Base-by-base conservation (phyloP, 1,139 yeast species). In the Yamadazyma taylorii region DNA sequence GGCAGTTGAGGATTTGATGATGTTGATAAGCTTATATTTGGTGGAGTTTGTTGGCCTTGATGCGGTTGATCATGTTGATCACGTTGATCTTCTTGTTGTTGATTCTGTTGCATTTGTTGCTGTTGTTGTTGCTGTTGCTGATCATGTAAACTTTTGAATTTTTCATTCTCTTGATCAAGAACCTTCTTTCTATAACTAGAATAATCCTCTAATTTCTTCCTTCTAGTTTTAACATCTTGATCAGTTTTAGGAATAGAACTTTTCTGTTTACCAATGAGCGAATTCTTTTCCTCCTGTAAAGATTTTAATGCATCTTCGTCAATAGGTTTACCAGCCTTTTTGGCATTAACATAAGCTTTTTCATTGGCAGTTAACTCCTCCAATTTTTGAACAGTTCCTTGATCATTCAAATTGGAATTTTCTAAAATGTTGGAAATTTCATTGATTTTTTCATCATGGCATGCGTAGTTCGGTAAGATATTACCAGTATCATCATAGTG, bases 401-500 rank as follows among this genome's bases (percentile, higher is more conserved):
- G 55, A 47, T 70, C 76, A 44, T 57, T 60, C 44, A 71, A 56
- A 53, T 69, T 68, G 21, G 73, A 63, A 40, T 62, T 69, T 60
- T 56, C 77, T 53, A 55, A 76, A 60, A 61, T 77, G 53, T 55
- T 58, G 48, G 61, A 69, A 33, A 64, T 69, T 51, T 60, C 74
- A 51, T 59, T 58, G 40, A 69, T 69, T 44, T 69, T 69, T 32
- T 72, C 78, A 39, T 69, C 75, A 17, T 66, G 69, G 41, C 75
- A 69, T n/a, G 77, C 71, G 50, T 69, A 79, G 50, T 81, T 80
- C 14, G 87, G 85, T 41, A 79, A 60, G 27, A 73, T 71, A 43
- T 76, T 73, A 6, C 82, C 83, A 10, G 80, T 79, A 39, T 78
- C 82, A 45, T 79, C 83, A 46, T 77, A 79, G 39, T 73, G 77